These are phyloP conservation scores for Apiospora pterosperma DNA, from an alignment of 2,329 filamentous ascomycete genomes.

Conservation along the genomic window DNA sequence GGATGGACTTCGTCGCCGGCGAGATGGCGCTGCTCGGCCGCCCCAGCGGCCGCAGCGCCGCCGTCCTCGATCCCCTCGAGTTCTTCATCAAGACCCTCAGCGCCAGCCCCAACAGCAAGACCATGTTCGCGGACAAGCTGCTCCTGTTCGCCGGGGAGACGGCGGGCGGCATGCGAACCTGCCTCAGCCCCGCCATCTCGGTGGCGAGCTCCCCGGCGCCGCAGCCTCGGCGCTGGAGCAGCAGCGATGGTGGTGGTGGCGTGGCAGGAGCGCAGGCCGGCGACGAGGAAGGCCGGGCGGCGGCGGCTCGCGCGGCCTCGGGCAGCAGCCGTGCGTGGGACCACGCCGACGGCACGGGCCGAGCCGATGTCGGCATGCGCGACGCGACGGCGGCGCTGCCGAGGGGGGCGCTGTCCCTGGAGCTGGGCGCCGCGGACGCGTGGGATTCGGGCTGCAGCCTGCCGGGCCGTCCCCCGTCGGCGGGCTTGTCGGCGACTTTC, in stretches of 20 bases:
- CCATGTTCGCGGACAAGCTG: constrained; percentile 40
- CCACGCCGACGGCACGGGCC: neutral
- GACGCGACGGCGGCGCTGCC: neutral
- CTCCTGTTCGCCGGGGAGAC: constrained; percentile 38
- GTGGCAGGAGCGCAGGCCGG: neutral
- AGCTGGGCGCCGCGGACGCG: neutral
- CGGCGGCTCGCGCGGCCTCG: neutral
- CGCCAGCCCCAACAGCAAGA: constrained; percentile 39
- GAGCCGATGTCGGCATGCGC: neutral
- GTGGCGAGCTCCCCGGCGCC: neutral
- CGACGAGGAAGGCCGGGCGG: neutral
- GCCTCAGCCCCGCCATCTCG: constrained; percentile 27
- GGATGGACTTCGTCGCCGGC: constrained; percentile 28
- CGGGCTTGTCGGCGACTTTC: neutral
- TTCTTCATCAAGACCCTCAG: constrained; percentile 42
- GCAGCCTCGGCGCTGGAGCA: neutral
- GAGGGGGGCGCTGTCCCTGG: neutral
- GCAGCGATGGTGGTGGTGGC: neutral
- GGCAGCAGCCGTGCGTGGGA: neutral
- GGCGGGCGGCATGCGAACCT: constrained; percentile 32
- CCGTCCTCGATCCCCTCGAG: constrained; percentile 37
- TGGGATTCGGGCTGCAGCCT: neutral
- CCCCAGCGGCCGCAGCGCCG: constrained; percentile 25
- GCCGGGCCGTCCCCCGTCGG: neutral
- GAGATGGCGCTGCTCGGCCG: constrained; percentile 28